These are phyloP conservation scores for Rubia balearica DNA, from an alignment of 305 asterid genomes.

Conservation along the genomic window DNA sequence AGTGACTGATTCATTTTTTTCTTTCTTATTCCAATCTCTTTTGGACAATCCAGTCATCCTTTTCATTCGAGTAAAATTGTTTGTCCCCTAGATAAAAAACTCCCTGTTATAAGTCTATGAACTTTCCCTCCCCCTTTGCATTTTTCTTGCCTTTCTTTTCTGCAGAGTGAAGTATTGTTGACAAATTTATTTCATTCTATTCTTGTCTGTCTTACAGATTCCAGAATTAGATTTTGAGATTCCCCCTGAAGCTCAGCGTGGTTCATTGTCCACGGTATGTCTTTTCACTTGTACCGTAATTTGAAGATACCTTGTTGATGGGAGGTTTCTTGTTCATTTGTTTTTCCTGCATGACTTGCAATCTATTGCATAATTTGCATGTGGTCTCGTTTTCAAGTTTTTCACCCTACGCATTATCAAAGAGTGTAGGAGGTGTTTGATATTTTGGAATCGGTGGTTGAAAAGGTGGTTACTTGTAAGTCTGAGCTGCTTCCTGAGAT, in stretches of 20 bases:
- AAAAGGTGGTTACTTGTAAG: background rate
- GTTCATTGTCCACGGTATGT: constrained; percentile 84
- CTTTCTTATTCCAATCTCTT: background rate
- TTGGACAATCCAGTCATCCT: background rate
- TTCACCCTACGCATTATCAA: background rate
- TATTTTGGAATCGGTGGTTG: background rate
- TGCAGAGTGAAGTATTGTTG: background rate
- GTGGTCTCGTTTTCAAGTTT: background rate
- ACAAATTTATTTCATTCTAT: background rate
- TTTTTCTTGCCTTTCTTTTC: background rate
- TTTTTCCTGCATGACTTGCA: background rate
- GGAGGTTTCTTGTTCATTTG: background rate
- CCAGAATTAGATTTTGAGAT: constrained; percentile 94
- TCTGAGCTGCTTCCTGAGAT: background rate
- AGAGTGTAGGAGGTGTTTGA: background rate
- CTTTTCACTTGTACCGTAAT: constrained; percentile 7
- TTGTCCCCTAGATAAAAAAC: background rate
- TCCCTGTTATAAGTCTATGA: background rate
- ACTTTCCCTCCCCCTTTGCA: background rate
- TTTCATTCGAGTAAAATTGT: background rate
- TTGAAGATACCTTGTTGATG: constrained; percentile 1
- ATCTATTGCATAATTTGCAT: background rate
- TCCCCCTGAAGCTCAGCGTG: constrained; percentile 96
- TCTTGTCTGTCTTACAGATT: constrained; percentile 42
- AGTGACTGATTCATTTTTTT: background rate